Evolutionary conservation across 768 basidiomycete genomes (phyloP), one percentile per base, ranked within the genome.

Genomic region (Kwoniella sp.): DNA sequence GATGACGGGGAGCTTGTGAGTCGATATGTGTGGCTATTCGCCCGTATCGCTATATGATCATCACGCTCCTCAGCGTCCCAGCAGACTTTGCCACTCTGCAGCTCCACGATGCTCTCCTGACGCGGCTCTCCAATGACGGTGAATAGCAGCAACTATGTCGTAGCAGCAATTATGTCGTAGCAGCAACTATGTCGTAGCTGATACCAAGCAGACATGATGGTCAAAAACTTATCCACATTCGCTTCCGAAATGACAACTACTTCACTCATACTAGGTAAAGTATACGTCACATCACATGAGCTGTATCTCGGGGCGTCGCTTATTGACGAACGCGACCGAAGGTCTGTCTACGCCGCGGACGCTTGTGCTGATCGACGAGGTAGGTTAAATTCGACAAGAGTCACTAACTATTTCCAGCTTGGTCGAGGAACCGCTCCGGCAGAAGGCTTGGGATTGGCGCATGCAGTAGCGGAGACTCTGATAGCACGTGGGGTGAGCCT

Each of bases 191-290:
- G 20, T 3, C 9, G 15, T 11, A 19, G 11, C 7, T 44, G 27
- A 52, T 10, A 14, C 22, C 37, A 11, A n/a, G n/a, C 31, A 73
- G 91, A 96, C 65, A 85, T 89, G 61, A 80, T 91, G 67, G 89
- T 93, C 73, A 86, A 83, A 66, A 87, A 81, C 37, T 73, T 98
- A 22, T 95, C 91, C 60, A 96, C 95, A 0, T 99, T 99, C 75
- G 89, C 90, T 1, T 85, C 82, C 58, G 93, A 99, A 75, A 96
- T 99, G 89, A 83, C 86, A 1, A 83, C 87, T 2, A 84, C 84
- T 22, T 87, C 89, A 0, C 90, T 91, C 87, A 90, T 96, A 47
- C 76, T 93, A 39, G 86, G 89, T 84, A 53, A 46, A n/a, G n/a
- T n/a, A n/a, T n/a, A n/a, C n/a, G n/a, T n/a, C n/a, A n/a, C n/a